Evolutionary conservation across 2,329 filamentous ascomycete species (phyloP).

Genomic region (Colletotrichum aenigma): DNA sequence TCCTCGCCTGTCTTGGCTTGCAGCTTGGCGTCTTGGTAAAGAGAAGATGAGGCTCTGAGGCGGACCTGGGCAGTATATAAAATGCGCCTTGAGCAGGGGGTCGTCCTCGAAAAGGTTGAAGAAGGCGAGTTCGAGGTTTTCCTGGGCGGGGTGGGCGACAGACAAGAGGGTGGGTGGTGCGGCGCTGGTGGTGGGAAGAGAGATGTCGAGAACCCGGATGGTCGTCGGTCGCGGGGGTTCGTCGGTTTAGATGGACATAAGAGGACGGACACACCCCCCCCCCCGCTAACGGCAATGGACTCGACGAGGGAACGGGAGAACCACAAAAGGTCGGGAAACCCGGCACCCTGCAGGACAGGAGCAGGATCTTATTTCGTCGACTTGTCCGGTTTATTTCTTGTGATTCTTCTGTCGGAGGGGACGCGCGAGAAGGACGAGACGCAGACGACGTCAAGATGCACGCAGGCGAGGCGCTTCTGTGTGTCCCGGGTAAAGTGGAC

Average conservation of each 20-base stretch:
- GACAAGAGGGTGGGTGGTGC: not conserved
- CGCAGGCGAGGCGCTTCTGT: not conserved
- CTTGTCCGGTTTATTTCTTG: not conserved
- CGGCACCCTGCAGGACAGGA: constrained; percentile 10
- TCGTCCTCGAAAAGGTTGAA: not conserved
- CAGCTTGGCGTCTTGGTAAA: constrained; percentile 18
- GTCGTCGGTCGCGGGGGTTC: constrained; percentile 1
- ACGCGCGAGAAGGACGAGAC: not conserved
- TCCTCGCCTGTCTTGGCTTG: constrained; percentile 10
- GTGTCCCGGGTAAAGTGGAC: not conserved
- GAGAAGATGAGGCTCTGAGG: not conserved
- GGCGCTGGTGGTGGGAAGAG: not conserved
- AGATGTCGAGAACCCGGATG: constrained; percentile 15
- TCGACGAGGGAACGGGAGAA: constrained; percentile 5
- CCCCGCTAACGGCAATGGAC: not conserved
- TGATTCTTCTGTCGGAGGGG: not conserved
- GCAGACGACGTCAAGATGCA: not conserved
- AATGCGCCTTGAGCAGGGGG: not conserved
- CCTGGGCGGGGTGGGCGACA: not conserved
- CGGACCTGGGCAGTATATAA: constrained; percentile 11
- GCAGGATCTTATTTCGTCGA: not conserved
- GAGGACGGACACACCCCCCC: constrained; percentile 3
- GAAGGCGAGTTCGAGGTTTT: not conserved
- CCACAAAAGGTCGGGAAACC: constrained; percentile 2
- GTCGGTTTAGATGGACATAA: constrained; percentile 1